phyloP scores from a whole-genome alignment of 805 yeast genomes.

The Saturnispora silvae region DNA sequence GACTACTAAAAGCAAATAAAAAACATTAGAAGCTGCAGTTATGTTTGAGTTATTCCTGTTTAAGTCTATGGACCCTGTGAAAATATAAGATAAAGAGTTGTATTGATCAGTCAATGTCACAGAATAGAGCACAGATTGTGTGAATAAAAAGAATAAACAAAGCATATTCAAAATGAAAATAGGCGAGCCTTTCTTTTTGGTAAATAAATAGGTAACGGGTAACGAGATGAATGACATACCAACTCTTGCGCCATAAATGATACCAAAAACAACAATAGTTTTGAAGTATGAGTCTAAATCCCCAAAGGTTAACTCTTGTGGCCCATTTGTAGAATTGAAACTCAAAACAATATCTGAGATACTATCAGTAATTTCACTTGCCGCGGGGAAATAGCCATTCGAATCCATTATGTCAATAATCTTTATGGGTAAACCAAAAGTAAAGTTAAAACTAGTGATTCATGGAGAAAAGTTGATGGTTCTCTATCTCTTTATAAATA shows the following conservation, averaged over 20 bases:
- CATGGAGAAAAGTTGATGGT: not conserved
- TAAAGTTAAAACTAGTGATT: not conserved
- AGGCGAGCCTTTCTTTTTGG: constrained; percentile 49
- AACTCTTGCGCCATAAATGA: constrained; percentile 46
- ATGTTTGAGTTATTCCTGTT: constrained; percentile 31
- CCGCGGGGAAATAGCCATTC: not conserved
- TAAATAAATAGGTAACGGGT: constrained; percentile 35
- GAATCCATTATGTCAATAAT: not conserved
- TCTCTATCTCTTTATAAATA: not conserved
- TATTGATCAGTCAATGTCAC: constrained; percentile 44
- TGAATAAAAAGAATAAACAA: constrained; percentile 42
- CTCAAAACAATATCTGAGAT: constrained; percentile 22
- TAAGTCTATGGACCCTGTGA: constrained; percentile 37
- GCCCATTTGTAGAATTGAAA: constrained; percentile 36
- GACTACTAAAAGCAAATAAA: constrained; percentile 49
- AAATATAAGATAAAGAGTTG: constrained; percentile 34
- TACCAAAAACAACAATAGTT: constrained; percentile 28
- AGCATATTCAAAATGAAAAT: constrained; percentile 64
- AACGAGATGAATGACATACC: constrained; percentile 45
- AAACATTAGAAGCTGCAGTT: constrained; percentile 51
- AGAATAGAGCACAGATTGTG: constrained; percentile 54
- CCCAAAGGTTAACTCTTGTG: constrained; percentile 26
- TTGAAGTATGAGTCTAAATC: constrained; percentile 32
- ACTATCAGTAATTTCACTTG: constrained; percentile 2
- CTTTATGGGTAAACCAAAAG: too few relatives aligned